phyloP scores from a whole-genome alignment of 441 rosid genomes.

The Pelargonium australe region DNA sequence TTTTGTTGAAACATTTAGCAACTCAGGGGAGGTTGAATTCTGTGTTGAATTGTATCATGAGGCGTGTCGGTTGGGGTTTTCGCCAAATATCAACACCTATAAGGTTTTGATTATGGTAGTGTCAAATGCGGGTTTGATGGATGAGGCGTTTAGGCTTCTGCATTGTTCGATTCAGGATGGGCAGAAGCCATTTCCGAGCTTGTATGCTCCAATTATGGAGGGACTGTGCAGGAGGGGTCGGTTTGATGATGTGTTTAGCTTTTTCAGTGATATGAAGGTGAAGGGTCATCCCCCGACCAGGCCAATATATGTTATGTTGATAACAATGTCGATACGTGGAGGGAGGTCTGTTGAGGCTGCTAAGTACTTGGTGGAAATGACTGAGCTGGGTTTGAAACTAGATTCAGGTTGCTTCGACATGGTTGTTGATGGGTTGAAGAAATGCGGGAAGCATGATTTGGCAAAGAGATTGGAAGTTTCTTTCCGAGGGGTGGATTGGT shows the following conservation, averaged over 20 bases:
- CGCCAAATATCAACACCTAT: conserved; percentile 55
- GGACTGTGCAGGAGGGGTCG: conserved; percentile 68
- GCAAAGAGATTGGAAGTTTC: conserved; percentile 69
- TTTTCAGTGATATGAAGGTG: conserved; percentile 77
- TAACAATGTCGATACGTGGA: conserved; percentile 82
- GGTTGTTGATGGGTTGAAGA: conserved; percentile 85
- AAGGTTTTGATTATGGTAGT: conserved; percentile 76
- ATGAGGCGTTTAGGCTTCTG: conserved; percentile 65
- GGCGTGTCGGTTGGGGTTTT: conserved; percentile 60
- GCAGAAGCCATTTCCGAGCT: conserved; percentile 77
- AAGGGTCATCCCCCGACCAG: conserved; percentile 83
- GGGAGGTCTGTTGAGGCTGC: conserved; percentile 76
- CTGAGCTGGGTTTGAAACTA: conserved; percentile 71
- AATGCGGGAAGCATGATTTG: conserved; percentile 77
- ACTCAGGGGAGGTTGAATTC: conserved; percentile 65
- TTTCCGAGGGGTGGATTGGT: too few relatives aligned
- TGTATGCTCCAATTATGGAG: conserved; percentile 78
- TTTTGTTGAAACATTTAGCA: conserved; percentile 49
- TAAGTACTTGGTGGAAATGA: conserved; percentile 79
- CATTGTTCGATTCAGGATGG: conserved; percentile 66
- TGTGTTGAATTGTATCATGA: conserved; percentile 60
- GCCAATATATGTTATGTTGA: conserved; percentile 84
- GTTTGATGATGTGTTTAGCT: conserved; percentile 80
- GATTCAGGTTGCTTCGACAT: conserved; percentile 82
- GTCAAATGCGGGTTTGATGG: conserved; percentile 71